Percentiles rank a stretch among this genome's conserved stretches.
Evolutionary conservation across 192 early-diverging fungal species (phyloP).

Genomic region (Podila clonocystis): DNA sequence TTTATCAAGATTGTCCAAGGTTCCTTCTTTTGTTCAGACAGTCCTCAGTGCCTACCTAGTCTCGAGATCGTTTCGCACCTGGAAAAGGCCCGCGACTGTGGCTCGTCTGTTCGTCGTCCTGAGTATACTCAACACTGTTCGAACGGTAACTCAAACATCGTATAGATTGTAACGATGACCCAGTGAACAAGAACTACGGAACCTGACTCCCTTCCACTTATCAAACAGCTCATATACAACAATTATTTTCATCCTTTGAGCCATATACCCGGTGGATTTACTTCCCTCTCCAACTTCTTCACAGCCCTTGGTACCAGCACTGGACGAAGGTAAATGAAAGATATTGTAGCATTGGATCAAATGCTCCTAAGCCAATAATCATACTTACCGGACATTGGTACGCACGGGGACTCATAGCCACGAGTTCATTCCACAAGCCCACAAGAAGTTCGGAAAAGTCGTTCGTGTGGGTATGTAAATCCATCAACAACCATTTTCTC

Average conservation of each 20-base stretch:
- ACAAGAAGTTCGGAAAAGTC: slow-evolving; percentile 50
- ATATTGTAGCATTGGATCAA: no score
- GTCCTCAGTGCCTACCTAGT: neutral
- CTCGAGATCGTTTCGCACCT: no score
- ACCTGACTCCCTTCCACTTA: no score
- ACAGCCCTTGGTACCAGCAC: slow-evolving; percentile 4
- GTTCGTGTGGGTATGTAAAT: slow-evolving; percentile 26
- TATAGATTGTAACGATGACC: neutral
- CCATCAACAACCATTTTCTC: no score
- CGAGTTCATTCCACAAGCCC: slow-evolving; percentile 9
- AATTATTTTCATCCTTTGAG: slow-evolving; percentile 25
- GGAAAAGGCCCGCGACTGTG: no score
- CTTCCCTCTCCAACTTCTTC: slow-evolving; percentile 11
- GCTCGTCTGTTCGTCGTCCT: slow-evolving; percentile 6
- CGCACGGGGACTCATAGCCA: neutral
- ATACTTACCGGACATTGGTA: no score
- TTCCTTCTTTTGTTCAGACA: neutral
- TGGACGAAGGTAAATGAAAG: slow-evolving; percentile 23
- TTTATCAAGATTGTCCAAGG: slow-evolving; percentile 2
- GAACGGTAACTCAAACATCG: slow-evolving; percentile 9
- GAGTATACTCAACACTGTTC: slow-evolving; percentile 1
- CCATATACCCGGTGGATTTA: slow-evolving; percentile 12
- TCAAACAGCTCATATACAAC: slow-evolving; percentile 13
- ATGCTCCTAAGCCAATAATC: no score
- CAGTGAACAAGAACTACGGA: no score